Evolutionary conservation across 23 red algal genomes (phyloP), one percentile per base, ranked within the genome.

Genomic region (Rhodosorus marinus): DNA sequence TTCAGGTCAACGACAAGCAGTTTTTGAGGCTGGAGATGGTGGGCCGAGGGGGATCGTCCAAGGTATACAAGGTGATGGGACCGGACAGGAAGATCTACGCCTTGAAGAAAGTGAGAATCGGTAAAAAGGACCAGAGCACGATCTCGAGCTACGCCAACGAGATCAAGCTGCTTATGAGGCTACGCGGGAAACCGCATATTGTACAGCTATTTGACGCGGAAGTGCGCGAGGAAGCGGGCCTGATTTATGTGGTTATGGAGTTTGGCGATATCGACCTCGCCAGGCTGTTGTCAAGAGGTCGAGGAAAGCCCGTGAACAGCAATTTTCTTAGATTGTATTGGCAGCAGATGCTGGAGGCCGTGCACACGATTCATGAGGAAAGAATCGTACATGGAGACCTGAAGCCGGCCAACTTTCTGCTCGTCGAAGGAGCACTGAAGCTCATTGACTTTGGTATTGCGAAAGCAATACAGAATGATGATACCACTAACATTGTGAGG

Each of bases 361-460:
- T 98, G 0, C 62, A 74, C 4, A 78, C 79, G 4, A 85, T 98
- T 33, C 90, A 98, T 36, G 64, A 81, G 22, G 78, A 75, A 48
- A 64, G 65, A 47, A 85, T 98, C 35, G 67, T 98, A 38, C 90
- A 98, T 52, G 60, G 66, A 27, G 90, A 98, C 49, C 62, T 98
- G 46, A 98, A 98, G 66, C 90, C 90, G 14, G 90, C 90, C 1
- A 98, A 98, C 49, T 98, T 98, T 77, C 48, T 98, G 32, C 48
- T 85, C 47, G 79, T 98, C 63, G 49, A 65, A 48, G 90, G 90
- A 8, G 69, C 29, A 14, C 46, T 98, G 35, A 98, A 98, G 35
- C 79, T 98, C 4, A 98, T 98, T 57, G 90, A 98, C 43, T 98
- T 98, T 66, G 90, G 90, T 14, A 98, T 98, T 54, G 90, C 90